These are phyloP conservation scores for Cerioporus squamosus DNA, from an alignment of 1,284 basidiomycete genomes.

Conservation along the genomic window DNA sequence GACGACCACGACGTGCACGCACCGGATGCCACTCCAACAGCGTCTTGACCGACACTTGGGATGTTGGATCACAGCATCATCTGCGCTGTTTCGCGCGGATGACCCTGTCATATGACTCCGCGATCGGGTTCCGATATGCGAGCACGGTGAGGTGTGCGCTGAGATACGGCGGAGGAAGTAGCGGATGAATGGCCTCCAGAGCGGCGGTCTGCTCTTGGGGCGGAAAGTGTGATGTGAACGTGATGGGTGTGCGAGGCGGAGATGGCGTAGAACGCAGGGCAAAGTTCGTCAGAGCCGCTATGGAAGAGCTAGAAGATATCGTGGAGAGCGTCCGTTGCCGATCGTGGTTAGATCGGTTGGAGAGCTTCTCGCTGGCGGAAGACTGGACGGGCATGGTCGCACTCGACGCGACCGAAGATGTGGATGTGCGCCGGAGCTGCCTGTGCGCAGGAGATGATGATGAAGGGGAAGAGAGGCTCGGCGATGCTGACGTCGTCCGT, in stretches of 20 bases:
- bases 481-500: slow-evolving; percentile 35
- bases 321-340: slow-evolving; percentile 69
- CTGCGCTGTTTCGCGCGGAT: slow-evolving; percentile 53
- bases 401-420: slow-evolving; percentile 66
- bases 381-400: slow-evolving; percentile 59
- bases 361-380: slow-evolving; percentile 35
- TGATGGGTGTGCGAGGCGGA: slow-evolving; percentile 48
- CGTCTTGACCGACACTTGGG: slow-evolving; percentile 1
- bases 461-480: slow-evolving; percentile 33
- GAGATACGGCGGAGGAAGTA: slow-evolving; percentile 72
- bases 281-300: slow-evolving; percentile 69
- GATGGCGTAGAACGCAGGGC: slow-evolving; percentile 56
- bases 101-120: slow-evolving; percentile 72
- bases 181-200: slow-evolving; percentile 63
- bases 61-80: slow-evolving; percentile 5
- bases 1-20: neutral
- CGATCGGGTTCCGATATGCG: slow-evolving; percentile 62
- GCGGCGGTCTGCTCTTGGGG: slow-evolving; percentile 52
- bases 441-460: slow-evolving; percentile 34
- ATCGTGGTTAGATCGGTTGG: slow-evolving; percentile 45
- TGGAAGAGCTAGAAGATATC: slow-evolving; percentile 60
- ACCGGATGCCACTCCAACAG: slow-evolving; percentile 8
- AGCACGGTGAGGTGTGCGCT: slow-evolving; percentile 70
- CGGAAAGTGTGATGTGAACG: slow-evolving; percentile 57
- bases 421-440: slow-evolving; percentile 57